phyloP scores from a whole-genome alignment of 1,139 yeast genomes.

The Zhuliangozyma parablackwelliae region DNA sequence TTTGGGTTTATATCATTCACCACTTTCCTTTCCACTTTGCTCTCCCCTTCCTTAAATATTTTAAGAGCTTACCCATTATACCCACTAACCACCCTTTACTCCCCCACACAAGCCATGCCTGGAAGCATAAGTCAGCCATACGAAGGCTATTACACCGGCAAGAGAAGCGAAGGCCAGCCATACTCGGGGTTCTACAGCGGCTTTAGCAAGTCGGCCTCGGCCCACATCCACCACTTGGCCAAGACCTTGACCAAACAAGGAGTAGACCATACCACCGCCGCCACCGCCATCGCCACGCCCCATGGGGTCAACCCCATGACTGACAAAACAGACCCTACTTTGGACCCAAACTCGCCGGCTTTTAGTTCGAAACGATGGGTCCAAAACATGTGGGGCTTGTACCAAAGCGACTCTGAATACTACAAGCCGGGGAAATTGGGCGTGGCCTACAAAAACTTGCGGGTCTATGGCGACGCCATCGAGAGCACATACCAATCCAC shows the following conservation, averaged over 20 bases:
- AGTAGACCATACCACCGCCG: neutral
- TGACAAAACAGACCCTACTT: conserved; percentile 11
- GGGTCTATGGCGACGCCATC: conserved; percentile 70
- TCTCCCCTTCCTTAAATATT: too few species aligned
- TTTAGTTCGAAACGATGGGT: conserved; percentile 49
- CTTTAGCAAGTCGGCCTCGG: conserved; percentile 8
- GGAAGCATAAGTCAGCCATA: conserved; percentile 4
- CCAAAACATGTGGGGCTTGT: conserved; percentile 55
- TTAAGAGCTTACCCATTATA: too few species aligned
- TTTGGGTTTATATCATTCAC: too few species aligned
- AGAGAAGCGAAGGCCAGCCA: conserved; percentile 10
- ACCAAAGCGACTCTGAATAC: conserved; percentile 56
- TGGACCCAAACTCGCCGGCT: conserved; percentile 8
- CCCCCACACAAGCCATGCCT: too few species aligned
- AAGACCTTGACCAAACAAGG: conserved; percentile 6
- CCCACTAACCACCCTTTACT: too few species aligned
- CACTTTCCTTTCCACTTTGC: too few species aligned
- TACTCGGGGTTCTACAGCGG: conserved; percentile 11
- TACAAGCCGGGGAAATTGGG: conserved; percentile 67
- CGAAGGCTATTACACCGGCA: conserved; percentile 5
- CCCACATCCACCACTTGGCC: conserved; percentile 10
- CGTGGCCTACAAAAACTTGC: conserved; percentile 59
- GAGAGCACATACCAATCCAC: conserved; percentile 79
- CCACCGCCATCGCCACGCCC: neutral
- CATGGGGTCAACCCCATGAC: conserved; percentile 9